phyloP scores from a whole-genome alignment of 2,329 filamentous ascomycete species.

The Xylaria sp. region DNA sequence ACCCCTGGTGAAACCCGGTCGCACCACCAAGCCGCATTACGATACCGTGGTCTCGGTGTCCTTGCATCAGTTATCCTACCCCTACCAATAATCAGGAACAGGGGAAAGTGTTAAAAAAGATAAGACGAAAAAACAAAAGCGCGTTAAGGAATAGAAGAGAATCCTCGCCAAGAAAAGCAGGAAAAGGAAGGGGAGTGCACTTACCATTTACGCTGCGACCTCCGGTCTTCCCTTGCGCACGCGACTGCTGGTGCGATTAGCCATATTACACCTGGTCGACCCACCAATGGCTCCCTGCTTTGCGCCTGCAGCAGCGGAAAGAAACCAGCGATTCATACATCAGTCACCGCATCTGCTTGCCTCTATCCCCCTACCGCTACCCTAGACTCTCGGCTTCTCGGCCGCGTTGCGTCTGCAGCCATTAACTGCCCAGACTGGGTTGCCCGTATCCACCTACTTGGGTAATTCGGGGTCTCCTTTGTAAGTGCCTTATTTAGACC shows the following conservation, averaged over 20 bases:
- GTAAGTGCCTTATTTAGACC: constrained; percentile 3
- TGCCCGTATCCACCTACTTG: constrained; percentile 22
- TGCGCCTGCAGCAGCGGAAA: constrained; percentile 22
- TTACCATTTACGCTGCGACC: neutral
- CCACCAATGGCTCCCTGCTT: constrained; percentile 31
- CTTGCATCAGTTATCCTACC: constrained; percentile 26
- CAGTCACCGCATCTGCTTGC: constrained; percentile 29
- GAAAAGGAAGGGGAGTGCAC: neutral
- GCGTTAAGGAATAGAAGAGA: neutral
- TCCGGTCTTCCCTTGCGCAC: neutral
- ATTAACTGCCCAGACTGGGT: constrained; percentile 18
- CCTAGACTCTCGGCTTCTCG: constrained; percentile 5
- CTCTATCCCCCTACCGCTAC: constrained; percentile 25
- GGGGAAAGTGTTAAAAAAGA: neutral
- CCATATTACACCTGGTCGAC: constrained; percentile 20
- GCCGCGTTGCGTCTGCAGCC: constrained; percentile 15
- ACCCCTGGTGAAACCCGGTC: constrained; percentile 25
- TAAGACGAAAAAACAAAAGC: neutral
- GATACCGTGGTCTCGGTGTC: constrained; percentile 22
- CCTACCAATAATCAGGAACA: constrained; percentile 7
- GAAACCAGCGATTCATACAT: constrained; percentile 28
- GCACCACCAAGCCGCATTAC: constrained; percentile 27
- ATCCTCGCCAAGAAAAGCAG: neutral
- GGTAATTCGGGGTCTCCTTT: constrained; percentile 33
- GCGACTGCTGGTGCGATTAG: constrained; percentile 19